Base-by-base conservation (phyloP, 1,284 basidiomycete genomes). In the Schizopora paradoxa region DNA sequence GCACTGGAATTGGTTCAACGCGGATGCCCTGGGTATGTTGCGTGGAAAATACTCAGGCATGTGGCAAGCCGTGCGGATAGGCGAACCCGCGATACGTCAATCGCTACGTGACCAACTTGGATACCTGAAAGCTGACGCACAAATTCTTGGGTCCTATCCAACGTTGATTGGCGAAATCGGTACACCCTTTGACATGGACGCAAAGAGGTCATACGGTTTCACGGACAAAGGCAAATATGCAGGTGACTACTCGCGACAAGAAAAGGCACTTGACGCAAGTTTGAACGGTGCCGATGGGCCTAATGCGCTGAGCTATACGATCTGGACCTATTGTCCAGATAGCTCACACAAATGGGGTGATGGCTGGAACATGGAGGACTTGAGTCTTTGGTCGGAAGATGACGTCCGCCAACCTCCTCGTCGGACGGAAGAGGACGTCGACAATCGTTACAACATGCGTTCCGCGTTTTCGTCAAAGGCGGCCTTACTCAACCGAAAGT, bases 1-100 rank as follows among this genome's bases (percentile, higher is more conserved):
- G 25, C 89, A 93, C 56, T 95, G 91, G 93, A 88, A 93, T 61
- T 92, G 87, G 90, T 91, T 95, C 74, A 98, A 98, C 58, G 94
- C 92, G 2, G 95, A 99, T 64, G 91, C 94, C 0, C 68, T 99
- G 0, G 95, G 95, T 1, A 65, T 98, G 6, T 66, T 98, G 32
- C 72, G 95, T 32, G 91, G 91, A 14, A 91, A 91, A 59, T 99
- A 98, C 63, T 73, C 74, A 58, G 80, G 62, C 65, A 82, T 71
- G 55, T 66, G 69, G 48, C 83, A 66, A 62, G 91, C 68, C 29
- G 87, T 74, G 49, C 91, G 69, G 57, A 69, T 98, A 34, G 95
- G 95, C 27, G 84, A 91, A 58, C 52, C 65, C 1, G 85, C 86
- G 0, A 96, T 99, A 48, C 79, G 94, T 6, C 80, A 81, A 44